These are phyloP conservation scores for Cladosporium sp. DNA, from an alignment of 2,329 filamentous ascomycete genomes.

Conservation along the genomic window DNA sequence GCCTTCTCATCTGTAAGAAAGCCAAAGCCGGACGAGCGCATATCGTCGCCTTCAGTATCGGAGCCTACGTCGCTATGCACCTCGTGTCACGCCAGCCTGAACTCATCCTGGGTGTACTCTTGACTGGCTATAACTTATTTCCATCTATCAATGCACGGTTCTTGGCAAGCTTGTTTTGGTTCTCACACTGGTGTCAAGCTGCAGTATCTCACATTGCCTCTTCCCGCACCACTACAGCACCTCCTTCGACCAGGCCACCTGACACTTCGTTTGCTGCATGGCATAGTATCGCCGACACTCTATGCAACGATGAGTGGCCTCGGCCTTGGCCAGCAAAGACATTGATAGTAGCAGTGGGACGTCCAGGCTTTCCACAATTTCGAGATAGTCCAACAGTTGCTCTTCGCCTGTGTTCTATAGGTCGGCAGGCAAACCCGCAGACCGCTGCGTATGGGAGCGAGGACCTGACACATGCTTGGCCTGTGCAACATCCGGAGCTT, in stretches of 20 bases:
- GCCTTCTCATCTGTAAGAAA: background rate
- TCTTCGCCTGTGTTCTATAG: background rate
- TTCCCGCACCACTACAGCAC: background rate
- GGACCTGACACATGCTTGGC: background rate
- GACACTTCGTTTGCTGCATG: background rate
- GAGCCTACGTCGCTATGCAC: background rate
- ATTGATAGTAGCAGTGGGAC: background rate
- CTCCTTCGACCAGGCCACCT: background rate
- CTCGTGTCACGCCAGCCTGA: background rate
- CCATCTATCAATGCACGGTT: background rate
- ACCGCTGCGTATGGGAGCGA: background rate
- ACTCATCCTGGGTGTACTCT: background rate
- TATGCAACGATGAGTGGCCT: background rate
- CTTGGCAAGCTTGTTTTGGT: background rate
- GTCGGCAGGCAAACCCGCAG: background rate
- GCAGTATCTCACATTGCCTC: background rate
- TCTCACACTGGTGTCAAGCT: background rate
- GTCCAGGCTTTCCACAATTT: background rate
- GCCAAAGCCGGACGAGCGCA: background rate
- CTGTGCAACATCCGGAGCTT: background rate
- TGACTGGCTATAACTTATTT: background rate
- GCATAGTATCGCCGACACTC: background rate
- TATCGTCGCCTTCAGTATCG: background rate
- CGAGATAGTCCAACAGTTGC: background rate
- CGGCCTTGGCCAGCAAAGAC: background rate